Evolutionary conservation across 208 protist species (phyloP), one percentile per base, ranked within the genome.

Genomic region (Paratrypanosoma confusum): DNA sequence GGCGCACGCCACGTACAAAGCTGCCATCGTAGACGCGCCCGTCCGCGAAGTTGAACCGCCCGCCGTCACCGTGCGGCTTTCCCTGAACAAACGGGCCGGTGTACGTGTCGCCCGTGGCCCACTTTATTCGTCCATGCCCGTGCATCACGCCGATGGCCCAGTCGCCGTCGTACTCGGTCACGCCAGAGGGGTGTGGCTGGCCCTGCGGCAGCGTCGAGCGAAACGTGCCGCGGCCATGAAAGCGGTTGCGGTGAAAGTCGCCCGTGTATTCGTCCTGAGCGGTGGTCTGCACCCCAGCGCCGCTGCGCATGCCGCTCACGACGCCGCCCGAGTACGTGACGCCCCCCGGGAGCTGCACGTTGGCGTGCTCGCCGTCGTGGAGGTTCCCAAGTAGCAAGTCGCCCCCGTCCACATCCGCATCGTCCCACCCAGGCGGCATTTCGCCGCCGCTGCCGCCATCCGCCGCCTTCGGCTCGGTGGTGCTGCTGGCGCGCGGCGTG

Each of bases 21-120:
- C 57, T 52, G 14, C 79, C 79, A 1, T 50, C 48, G 59, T 84
- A 88, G 3, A 74, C 62, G 13, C 59, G 55, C 8, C 72, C 72
- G 36, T 78, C 72, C 1, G 56, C 42, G 46, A 58, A 71, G 20
- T n/a, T 16, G 41, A 58, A 64, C 22, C 32, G 44, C 1, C 39
- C 37, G 5, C 11, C 25, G 20, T 33, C 23, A 10, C 58, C 72
- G 38, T 73, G 45, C 4, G 53, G 68, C 29, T 57, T 39, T n/a
- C 61, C 62, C 22, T 33, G 25, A 6, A 29, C 24, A 41, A 81
- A 79, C 3, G 16, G 7, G 17, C 68, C 69, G 0, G 47, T 56
- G 53, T 79, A 79, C 14, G n/a, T 20, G 42, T 73, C 61, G 3
- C 60, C 76, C 39, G 53, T 66, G 18, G 36, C 52, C 31, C 41